Conservation (phyloP, 2,329 filamentous ascomycete genomes). For the Stemphylium beticola region DNA sequence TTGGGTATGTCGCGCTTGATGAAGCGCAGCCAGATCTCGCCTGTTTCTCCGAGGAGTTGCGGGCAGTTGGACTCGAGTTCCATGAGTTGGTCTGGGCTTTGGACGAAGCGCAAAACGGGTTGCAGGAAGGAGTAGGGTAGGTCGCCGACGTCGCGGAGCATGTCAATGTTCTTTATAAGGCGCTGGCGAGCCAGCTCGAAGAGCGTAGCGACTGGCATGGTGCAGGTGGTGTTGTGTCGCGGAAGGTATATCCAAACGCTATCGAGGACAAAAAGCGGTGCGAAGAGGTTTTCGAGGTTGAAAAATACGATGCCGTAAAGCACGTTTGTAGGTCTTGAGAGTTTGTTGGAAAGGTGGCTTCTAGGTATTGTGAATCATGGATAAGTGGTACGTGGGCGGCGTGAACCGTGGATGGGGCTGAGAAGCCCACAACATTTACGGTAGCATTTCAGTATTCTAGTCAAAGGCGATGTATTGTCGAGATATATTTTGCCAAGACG, state of each 20-base stretch:
- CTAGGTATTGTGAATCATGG: conserved; percentile 10
- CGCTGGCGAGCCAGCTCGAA: conserved; percentile 49
- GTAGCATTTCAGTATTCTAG: conserved; percentile 4
- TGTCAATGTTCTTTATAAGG: conserved; percentile 50
- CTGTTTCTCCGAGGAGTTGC: conserved; percentile 72
- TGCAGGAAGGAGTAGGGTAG: conserved; percentile 71
- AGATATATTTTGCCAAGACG: neutral
- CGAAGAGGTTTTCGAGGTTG: neutral
- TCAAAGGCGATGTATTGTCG: neutral
- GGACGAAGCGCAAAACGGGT: conserved; percentile 73
- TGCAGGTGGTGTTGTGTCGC: conserved; percentile 2
- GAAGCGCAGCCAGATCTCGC: conserved; percentile 78
- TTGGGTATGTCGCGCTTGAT: conserved; percentile 78
- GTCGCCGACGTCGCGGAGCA: conserved; percentile 72
- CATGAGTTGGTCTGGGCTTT: conserved; percentile 73
- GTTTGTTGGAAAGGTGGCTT: conserved; percentile 3
- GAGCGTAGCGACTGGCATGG: conserved; percentile 48
- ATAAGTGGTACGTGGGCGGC: conserved; percentile 5
- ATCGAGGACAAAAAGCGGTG: neutral
- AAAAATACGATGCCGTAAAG: neutral
- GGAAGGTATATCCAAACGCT: neutral
- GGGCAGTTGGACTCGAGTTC: conserved; percentile 76
- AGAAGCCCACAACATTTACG: conserved; percentile 11
- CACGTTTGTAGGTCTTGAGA: neutral
- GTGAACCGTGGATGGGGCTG: conserved; percentile 6